phyloP scores from a whole-genome alignment of 352 stramenopile genomes.

The Phytophthora sp. region DNA sequence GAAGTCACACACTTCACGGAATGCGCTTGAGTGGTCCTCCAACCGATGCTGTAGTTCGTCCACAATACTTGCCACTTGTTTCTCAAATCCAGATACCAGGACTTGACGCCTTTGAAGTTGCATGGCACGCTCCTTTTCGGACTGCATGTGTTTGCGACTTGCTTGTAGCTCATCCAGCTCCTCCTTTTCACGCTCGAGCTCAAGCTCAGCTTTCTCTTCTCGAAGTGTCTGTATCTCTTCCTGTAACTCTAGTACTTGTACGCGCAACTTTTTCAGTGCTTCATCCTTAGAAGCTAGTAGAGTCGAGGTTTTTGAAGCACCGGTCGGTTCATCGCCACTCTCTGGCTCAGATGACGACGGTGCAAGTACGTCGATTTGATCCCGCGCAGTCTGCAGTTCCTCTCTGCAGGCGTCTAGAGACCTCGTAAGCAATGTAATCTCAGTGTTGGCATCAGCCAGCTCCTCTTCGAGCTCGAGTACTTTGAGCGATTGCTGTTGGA shows the following conservation, averaged over 20 bases:
- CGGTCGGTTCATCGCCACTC: constrained; percentile 18
- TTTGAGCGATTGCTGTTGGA: constrained; percentile 26
- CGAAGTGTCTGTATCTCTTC: constrained; percentile 34
- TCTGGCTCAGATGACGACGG: constrained; percentile 22
- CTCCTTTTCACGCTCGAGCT: constrained; percentile 31
- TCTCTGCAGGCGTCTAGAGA: constrained; percentile 24
- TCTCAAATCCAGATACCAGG: constrained; percentile 47
- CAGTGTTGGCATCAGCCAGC: constrained; percentile 28
- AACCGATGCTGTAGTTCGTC: constrained; percentile 55
- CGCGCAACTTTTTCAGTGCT: constrained; percentile 34
- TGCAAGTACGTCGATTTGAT: constrained; percentile 18
- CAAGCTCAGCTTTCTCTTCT: constrained; percentile 35
- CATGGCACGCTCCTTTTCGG: constrained; percentile 41
- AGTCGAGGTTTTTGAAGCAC: constrained; percentile 4
- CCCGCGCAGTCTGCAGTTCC: constrained; percentile 24
- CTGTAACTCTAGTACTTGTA: constrained; percentile 31
- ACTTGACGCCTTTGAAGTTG: constrained; percentile 46
- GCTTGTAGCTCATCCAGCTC: constrained; percentile 44
- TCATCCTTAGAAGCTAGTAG: constrained; percentile 30
- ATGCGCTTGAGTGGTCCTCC: constrained; percentile 64
- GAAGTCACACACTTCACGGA: constrained; percentile 66
- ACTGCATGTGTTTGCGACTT: constrained; percentile 40
- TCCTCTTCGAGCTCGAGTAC: constrained; percentile 25
- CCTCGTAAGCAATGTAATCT: constrained; percentile 29
- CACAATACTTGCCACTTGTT: constrained; percentile 43